A percentile compares a stretch with the other conserved stretches of the same genome.
These are phyloP conservation scores for Phytophthora macrochlamydospora DNA, from an alignment of 352 stramenopile genomes.

Conservation along the genomic window DNA sequence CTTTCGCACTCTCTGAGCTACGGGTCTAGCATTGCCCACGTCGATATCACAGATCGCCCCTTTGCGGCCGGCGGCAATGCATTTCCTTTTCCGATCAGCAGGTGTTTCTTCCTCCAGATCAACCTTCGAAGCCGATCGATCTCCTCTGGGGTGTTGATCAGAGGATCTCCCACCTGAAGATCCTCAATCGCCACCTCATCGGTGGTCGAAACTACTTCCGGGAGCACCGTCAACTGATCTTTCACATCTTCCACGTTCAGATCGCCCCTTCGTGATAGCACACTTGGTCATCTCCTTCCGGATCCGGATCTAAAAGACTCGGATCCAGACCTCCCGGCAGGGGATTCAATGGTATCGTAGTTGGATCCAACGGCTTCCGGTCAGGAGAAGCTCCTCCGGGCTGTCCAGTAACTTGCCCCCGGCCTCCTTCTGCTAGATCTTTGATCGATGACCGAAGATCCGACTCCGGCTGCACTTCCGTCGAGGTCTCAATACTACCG, in stretches of 20 bases:
- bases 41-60: slow-evolving; percentile 40
- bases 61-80: slow-evolving; percentile 21
- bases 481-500: too few species aligned
- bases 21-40: slow-evolving; percentile 17
- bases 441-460: too few species aligned
- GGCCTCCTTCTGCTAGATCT: too few species aligned
- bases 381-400: too few species aligned
- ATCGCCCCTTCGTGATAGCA: slow-evolving; percentile 18
- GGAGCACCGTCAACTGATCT: slow-evolving; percentile 18
- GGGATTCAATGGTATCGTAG: too few species aligned
- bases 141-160: slow-evolving; percentile 16
- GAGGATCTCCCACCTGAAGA: slow-evolving; percentile 12
- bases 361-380: too few species aligned
- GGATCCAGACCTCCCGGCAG: too few species aligned
- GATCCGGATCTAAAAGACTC: background rate
- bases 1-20: slow-evolving; percentile 17
- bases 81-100: slow-evolving; percentile 34
- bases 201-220: slow-evolving; percentile 3
- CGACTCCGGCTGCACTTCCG: too few species aligned
- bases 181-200: slow-evolving; percentile 16
- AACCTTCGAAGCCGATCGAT: slow-evolving; percentile 17
- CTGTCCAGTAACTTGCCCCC: too few species aligned
- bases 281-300: background rate
- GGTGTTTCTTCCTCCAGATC: slow-evolving; percentile 14
- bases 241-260: slow-evolving; percentile 15